Conservation (phyloP, 2,329 filamentous ascomycete genomes). For the Xylariales sp. region DNA sequence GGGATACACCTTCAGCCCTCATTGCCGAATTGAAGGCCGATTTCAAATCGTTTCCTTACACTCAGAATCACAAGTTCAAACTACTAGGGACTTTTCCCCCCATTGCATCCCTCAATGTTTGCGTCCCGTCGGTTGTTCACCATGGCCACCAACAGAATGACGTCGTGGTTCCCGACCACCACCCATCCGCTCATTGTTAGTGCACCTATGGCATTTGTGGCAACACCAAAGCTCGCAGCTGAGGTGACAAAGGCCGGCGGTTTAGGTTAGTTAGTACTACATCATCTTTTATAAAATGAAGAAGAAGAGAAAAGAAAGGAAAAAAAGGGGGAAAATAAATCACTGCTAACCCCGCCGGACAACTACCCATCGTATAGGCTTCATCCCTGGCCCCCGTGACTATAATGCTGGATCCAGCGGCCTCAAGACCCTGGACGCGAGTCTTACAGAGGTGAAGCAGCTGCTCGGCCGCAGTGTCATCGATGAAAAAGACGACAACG, state of each 20-base stretch:
- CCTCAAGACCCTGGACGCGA: conserved; percentile 22
- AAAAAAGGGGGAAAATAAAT: too few species aligned
- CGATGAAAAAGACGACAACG: conserved; percentile 8
- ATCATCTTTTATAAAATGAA: too few species aligned
- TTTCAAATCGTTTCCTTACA: too few species aligned
- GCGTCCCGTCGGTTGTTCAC: conserved; percentile 6
- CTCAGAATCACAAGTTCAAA: too few species aligned
- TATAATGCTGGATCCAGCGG: conserved; percentile 24
- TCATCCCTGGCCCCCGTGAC: conserved; percentile 26
- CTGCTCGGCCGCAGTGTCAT: conserved; percentile 16
- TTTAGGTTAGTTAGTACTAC: conserved; percentile 27
- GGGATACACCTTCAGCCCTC: too few species aligned
- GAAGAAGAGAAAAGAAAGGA: too few species aligned
- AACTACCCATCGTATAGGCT: conserved; percentile 15
- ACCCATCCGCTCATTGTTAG: conserved; percentile 31
- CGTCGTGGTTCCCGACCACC: conserved; percentile 30
- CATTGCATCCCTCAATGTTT: too few species aligned
- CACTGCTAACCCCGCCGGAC: too few species aligned
- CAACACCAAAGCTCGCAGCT: conserved; percentile 31
- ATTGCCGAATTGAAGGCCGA: too few species aligned
- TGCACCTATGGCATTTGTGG: conserved; percentile 35
- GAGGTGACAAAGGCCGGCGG: conserved; percentile 36
- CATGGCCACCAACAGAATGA: conserved; percentile 19
- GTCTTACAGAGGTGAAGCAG: conserved; percentile 22
- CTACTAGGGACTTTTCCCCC: too few species aligned